phyloP scores from a whole-genome alignment of 495 filamentous ascomycete species.

The Penicillium lividum region DNA sequence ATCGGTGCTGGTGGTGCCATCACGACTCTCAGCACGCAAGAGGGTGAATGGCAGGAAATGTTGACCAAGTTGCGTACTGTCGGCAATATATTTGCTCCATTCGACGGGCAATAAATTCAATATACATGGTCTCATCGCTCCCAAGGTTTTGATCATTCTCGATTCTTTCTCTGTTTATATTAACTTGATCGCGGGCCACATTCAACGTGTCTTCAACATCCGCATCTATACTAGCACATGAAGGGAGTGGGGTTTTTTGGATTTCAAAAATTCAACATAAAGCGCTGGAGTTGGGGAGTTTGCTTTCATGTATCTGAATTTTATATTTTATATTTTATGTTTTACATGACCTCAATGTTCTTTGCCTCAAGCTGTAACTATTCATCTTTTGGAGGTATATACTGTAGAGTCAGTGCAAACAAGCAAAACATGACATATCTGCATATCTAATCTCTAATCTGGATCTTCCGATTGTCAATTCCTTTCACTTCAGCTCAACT shows the following conservation, averaged over 20 bases:
- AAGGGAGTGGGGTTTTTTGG: conserved; percentile 7
- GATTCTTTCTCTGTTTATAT: conserved; percentile 7
- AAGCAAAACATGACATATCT: conserved; percentile 31
- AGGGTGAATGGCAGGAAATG: conserved; percentile 92
- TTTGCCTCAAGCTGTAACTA: not conserved
- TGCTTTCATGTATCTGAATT: not conserved
- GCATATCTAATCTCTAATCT: conserved; percentile 12
- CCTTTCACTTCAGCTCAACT: not conserved
- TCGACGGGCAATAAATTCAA: conserved; percentile 5
- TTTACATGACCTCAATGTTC: not conserved
- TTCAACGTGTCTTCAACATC: conserved; percentile 35
- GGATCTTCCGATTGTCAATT: not conserved
- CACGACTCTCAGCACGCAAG: conserved; percentile 72
- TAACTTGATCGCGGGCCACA: conserved; percentile 15
- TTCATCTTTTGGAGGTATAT: not conserved
- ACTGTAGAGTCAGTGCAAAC: conserved; percentile 36
- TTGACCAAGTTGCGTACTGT: conserved; percentile 73
- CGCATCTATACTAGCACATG: conserved; percentile 15
- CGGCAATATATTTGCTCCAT: conserved; percentile 49
- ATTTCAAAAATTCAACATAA: conserved; percentile 39
- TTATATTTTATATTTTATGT: not conserved
- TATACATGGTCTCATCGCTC: not conserved
- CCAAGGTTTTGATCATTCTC: not conserved
- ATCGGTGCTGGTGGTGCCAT: conserved; percentile 89
- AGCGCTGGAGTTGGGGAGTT: conserved; percentile 27